These are phyloP conservation scores for Ogataea saltuana DNA, from an alignment of 805 yeast species.

Conservation along the genomic window DNA sequence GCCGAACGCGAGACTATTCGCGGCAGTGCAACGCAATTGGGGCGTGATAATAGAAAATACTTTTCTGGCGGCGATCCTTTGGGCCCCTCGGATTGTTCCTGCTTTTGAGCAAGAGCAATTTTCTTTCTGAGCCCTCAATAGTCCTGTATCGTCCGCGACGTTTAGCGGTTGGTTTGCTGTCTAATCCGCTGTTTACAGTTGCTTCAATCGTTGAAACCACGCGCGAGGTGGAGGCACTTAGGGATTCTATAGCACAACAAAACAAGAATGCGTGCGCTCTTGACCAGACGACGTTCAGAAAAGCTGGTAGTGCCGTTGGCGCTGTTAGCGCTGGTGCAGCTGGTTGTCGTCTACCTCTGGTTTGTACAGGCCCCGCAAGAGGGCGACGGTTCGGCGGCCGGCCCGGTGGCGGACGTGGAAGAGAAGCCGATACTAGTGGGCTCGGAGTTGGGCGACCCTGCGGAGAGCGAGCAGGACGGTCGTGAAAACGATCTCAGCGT, in stretches of 20 bases:
- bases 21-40: conserved; percentile 1
- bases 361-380: background rate
- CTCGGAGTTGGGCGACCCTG: background rate
- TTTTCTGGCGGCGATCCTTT: conserved; percentile 3
- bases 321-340: conserved; percentile 1
- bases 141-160: no score
- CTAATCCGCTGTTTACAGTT: background rate
- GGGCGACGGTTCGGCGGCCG: background rate
- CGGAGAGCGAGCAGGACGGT: background rate
- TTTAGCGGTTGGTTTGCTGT: no score
- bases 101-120: background rate
- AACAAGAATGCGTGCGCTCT: conserved; percentile 1
- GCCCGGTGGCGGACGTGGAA: background rate
- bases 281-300: conserved; percentile 3
- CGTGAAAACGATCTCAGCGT: conserved; percentile 2
- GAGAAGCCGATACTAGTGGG: background rate
- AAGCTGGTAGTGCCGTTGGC: background rate
- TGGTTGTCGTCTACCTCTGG: conserved; percentile 1
- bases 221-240: no score
- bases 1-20: no score
- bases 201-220: no score
- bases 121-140: no score
- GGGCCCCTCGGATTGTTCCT: background rate
- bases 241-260: no score
- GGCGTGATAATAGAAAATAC: background rate